A percentile compares a stretch with the other conserved stretches of the same genome.
These are phyloP conservation scores for Blastocystis sp. DNA, from an alignment of 352 stramenopile genomes.

Conservation along the genomic window DNA sequence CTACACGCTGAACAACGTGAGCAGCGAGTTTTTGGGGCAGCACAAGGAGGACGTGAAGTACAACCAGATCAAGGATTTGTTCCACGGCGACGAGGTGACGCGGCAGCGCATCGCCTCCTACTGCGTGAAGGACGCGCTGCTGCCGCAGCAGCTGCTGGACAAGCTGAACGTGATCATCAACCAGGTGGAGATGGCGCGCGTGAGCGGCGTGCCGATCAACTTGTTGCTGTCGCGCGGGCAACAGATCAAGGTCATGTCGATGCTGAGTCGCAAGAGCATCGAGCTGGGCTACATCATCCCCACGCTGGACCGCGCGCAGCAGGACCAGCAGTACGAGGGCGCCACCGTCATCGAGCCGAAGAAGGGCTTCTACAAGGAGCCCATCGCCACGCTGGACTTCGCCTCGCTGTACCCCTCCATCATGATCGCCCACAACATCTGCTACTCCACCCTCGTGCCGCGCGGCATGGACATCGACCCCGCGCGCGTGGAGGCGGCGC, in stretches of 20 bases:
- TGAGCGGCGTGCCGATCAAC: slow-evolving; percentile 93
- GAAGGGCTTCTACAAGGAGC: slow-evolving; percentile 96
- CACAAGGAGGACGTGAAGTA: slow-evolving; percentile 99
- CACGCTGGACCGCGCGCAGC: slow-evolving; percentile 77
- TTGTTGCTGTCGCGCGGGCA: slow-evolving; percentile 95
- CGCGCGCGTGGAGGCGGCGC: slow-evolving; percentile 74
- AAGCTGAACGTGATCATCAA: slow-evolving; percentile 98
- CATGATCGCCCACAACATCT: slow-evolving; percentile 99
- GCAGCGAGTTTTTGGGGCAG: slow-evolving; percentile 90
- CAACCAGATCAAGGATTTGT: slow-evolving; percentile 92
- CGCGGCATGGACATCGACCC: neutral
- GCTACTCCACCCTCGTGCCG: slow-evolving; percentile 94
- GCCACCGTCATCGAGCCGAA: slow-evolving; percentile 98
- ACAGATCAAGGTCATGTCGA: slow-evolving; percentile 97
- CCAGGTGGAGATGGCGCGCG: slow-evolving; percentile 98
- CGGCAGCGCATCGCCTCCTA: slow-evolving; percentile 95
- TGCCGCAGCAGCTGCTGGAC: slow-evolving; percentile 92
- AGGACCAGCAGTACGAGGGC: slow-evolving; percentile 90
- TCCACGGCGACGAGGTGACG: slow-evolving; percentile 91
- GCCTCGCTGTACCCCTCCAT: slow-evolving; percentile 99
- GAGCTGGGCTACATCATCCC: slow-evolving; percentile 89
- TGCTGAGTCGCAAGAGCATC: slow-evolving; percentile 94
- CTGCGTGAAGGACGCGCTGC: slow-evolving; percentile 96
- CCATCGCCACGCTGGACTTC: slow-evolving; percentile 98
- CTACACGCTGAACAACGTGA: slow-evolving; percentile 98